These are phyloP conservation scores for Exophiala spinifera DNA, from an alignment of 2,329 filamentous ascomycete species.

Conservation along the genomic window DNA sequence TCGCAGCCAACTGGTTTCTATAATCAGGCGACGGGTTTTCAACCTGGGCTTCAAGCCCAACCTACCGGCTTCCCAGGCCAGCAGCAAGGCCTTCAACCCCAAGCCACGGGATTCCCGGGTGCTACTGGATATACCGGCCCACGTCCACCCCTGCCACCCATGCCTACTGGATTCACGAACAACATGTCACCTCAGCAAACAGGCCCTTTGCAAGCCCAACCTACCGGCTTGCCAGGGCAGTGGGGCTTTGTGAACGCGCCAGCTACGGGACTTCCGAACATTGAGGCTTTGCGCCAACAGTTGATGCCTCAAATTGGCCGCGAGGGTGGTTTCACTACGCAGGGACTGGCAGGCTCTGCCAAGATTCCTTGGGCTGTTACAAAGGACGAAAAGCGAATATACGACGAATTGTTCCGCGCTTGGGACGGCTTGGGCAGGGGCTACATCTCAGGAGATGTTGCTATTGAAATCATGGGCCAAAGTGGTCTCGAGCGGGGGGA, in stretches of 20 bases:
- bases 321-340: slow-evolving; percentile 79
- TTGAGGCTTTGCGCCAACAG: slow-evolving; percentile 83
- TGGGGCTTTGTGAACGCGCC: slow-evolving; percentile 99
- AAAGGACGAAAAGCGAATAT: slow-evolving; percentile 96
- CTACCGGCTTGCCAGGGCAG: slow-evolving; percentile 86
- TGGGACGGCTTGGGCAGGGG: slow-evolving; percentile 96
- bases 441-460: slow-evolving; percentile 84
- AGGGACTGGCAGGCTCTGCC: slow-evolving; percentile 86
- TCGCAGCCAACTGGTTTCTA: slow-evolving; percentile 51
- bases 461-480: slow-evolving; percentile 95
- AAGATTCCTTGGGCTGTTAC: slow-evolving; percentile 98
- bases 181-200: slow-evolving; percentile 60
- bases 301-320: slow-evolving; percentile 98
- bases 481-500: slow-evolving; percentile 89
- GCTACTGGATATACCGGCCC: slow-evolving; percentile 78
- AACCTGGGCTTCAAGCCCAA: slow-evolving; percentile 47
- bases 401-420: slow-evolving; percentile 89
- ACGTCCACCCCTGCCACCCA: slow-evolving; percentile 72
- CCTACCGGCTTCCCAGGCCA: slow-evolving; percentile 36
- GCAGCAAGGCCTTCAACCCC: slow-evolving; percentile 54
- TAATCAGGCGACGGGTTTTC: slow-evolving; percentile 67
- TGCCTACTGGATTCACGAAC: slow-evolving; percentile 72
- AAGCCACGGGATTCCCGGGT: slow-evolving; percentile 71
- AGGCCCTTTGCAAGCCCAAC: slow-evolving; percentile 84
- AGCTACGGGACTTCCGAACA: slow-evolving; percentile 83